Percentiles rank a stretch among this genome's conserved stretches.
phyloP scores from a whole-genome alignment of 495 filamentous ascomycete species.

The Daldinia bambusicola region DNA sequence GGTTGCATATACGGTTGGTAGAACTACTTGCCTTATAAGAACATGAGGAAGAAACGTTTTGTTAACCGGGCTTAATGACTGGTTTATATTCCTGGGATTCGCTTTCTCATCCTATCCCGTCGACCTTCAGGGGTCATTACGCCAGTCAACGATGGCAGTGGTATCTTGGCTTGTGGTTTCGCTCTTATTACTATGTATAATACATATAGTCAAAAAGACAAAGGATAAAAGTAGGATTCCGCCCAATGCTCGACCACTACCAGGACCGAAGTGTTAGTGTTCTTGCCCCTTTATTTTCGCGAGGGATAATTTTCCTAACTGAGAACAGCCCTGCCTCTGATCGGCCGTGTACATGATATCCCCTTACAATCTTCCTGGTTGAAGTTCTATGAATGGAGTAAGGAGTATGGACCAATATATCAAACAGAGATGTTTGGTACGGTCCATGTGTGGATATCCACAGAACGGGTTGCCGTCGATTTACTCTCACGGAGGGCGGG shows the following conservation, averaged over 20 bases:
- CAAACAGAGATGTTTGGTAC: constrained; percentile 66
- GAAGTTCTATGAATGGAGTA: constrained; percentile 71
- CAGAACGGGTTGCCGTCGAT: constrained; percentile 65
- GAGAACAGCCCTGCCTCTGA: constrained; percentile 57
- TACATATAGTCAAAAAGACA: constrained; percentile 31
- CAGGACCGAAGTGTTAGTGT: constrained; percentile 50
- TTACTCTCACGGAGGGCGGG: constrained; percentile 66
- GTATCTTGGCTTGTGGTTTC: constrained; percentile 29
- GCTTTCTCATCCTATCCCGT: constrained; percentile 1
- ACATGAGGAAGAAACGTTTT: constrained; percentile 6
- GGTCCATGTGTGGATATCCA: constrained; percentile 68
- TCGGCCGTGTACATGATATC: constrained; percentile 69
- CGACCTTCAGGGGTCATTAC: neutral
- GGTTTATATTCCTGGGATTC: constrained; percentile 15
- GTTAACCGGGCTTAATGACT: constrained; percentile 5
- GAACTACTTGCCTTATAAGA: constrained; percentile 32
- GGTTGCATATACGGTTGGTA: neutral
- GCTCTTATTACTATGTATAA: constrained; percentile 24
- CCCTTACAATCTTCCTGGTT: constrained; percentile 62
- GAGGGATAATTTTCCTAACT: constrained; percentile 15
- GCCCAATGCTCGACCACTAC: constrained; percentile 41
- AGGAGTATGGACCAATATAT: constrained; percentile 71
- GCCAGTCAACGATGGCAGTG: constrained; percentile 33
- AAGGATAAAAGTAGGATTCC: constrained; percentile 33
- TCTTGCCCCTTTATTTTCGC: neutral